Evolutionary conservation across 495 filamentous ascomycete genomes (phyloP).

Genomic region (Podospora pseudopauciseta): DNA sequence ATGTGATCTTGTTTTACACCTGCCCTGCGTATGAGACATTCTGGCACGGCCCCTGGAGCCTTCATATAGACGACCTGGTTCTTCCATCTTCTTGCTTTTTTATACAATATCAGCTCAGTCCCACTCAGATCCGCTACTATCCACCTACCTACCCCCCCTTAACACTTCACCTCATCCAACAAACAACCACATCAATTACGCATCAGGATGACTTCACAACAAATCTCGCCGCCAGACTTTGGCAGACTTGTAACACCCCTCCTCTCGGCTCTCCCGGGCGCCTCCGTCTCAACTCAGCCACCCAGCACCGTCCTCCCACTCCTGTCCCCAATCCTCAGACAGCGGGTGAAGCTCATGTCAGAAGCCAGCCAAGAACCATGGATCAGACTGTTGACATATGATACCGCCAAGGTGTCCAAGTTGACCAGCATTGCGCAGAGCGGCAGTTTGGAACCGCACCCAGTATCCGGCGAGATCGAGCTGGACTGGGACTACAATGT

Average conservation of each 20-base stretch:
- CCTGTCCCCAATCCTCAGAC: constrained; percentile 86
- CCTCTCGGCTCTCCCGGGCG: constrained; percentile 80
- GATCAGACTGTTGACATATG: constrained; percentile 89
- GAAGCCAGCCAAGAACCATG: constrained; percentile 69
- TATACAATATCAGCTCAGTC: not conserved
- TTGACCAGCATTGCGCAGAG: constrained; percentile 63
- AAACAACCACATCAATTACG: constrained; percentile 8
- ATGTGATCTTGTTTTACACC: constrained; percentile 14
- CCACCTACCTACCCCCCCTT: not conserved
- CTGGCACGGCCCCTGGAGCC: not conserved
- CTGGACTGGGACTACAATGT: constrained; percentile 59
- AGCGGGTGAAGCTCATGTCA: constrained; percentile 76
- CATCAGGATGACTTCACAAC: constrained; percentile 27
- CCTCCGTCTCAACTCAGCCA: constrained; percentile 72
- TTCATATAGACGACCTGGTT: constrained; percentile 5
- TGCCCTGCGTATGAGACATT: constrained; percentile 4
- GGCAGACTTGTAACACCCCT: constrained; percentile 67
- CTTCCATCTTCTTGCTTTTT: constrained; percentile 6
- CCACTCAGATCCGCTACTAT: not conserved
- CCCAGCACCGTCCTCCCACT: constrained; percentile 74
- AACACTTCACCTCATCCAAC: not conserved
- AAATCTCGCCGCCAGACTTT: constrained; percentile 61
- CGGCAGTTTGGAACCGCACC: constrained; percentile 78
- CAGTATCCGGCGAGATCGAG: constrained; percentile 89
- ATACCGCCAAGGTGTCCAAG: constrained; percentile 59